Percentiles rank a stretch among this genome's conserved stretches.
Conservation (phyloP, 768 basidiomycete genomes). For the Suillus subluteus region DNA sequence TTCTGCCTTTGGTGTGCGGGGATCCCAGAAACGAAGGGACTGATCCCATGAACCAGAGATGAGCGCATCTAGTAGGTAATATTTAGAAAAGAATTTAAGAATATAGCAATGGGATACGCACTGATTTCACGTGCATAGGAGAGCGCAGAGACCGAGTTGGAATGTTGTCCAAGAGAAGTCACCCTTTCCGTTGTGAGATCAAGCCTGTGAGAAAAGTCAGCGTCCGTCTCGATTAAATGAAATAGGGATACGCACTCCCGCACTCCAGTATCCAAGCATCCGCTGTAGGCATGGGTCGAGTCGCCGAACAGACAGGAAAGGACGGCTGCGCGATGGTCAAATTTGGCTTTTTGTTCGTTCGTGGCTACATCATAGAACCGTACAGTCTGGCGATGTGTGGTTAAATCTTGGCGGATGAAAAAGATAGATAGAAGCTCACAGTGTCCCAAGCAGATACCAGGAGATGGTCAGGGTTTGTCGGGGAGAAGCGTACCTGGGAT, state of each 20-base stretch:
- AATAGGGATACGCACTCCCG: slow-evolving; percentile 61
- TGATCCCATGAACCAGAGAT: slow-evolving; percentile 94
- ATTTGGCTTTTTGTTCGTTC: slow-evolving; percentile 76
- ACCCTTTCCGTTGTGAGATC: slow-evolving; percentile 77
- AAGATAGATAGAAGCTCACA: slow-evolving; percentile 33
- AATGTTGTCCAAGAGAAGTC: slow-evolving; percentile 77
- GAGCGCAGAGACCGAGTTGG: slow-evolving; percentile 79
- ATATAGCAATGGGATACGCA: slow-evolving; percentile 37
- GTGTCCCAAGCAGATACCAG: slow-evolving; percentile 93
- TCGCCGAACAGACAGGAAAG: slow-evolving; percentile 80
- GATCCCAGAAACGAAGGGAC: slow-evolving; percentile 87
- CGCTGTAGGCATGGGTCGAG: slow-evolving; percentile 73
- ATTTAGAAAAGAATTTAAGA: background rate
- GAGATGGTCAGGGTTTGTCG: slow-evolving; percentile 75
- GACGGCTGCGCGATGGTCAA: slow-evolving; percentile 87
- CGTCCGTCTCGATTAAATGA: background rate
- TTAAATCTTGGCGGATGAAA: slow-evolving; percentile 37
- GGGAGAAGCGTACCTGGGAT: slow-evolving; percentile 80
- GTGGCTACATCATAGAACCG: slow-evolving; percentile 55
- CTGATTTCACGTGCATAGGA: slow-evolving; percentile 68
- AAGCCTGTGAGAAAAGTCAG: slow-evolving; percentile 49
- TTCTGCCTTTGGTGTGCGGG: slow-evolving; percentile 59
- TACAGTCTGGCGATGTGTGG: slow-evolving; percentile 55
- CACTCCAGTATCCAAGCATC: slow-evolving; percentile 84
- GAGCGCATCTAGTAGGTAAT: slow-evolving; percentile 54